Base-by-base conservation (phyloP, 2,329 filamentous ascomycete genomes). In the Monilinia fructigena region DNA sequence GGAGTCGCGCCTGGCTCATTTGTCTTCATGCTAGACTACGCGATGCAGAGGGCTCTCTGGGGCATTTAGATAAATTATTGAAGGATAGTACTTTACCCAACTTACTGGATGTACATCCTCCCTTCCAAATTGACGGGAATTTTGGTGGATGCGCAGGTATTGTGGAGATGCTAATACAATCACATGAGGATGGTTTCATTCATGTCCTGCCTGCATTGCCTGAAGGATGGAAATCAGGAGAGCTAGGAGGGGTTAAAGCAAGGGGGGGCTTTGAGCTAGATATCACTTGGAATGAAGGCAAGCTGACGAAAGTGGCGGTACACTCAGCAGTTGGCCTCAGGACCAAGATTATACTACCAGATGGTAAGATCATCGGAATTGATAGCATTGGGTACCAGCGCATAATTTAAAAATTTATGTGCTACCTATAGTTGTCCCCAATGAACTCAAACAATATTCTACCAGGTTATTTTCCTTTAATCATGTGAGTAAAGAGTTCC, bases 401-500 rank as follows among this genome's bases (percentile, higher is more conserved):
- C 12, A 31, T 58, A 40, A 6, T 58, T 52, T 65, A 20, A 65
- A 65, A 52, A 11, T 28, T 20, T 12, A 0, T 14, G 28, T 47
- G 14, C 18, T 58, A 47, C 45, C 26, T 58, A 47, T 10, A 14
- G 18, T 10, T 5, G n/a, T 28, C 18, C 28, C 26, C 18, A 31
- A 16, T 58, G 2, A 18, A 16, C 28, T 31, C 40, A 3, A 20
- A 47, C 20, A 5, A 18, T 5, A n/a, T 31, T 20, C 1, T 14
- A 1, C 10, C 12, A 8, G 1, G 5, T 59, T 52, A 60, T 55
- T 80, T 81, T 78, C 88, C 88, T 79, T 85, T 82, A 70, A 93
- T 87, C 73, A 91, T 82, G 71, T 83, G 82, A 48, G 87, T 85
- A 76, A 94, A 94, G 67, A 93, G 83, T 66, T 86, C 82, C 71